Evolutionary conservation across 2,329 filamentous ascomycete genomes (phyloP), one percentile per base, ranked within the genome.

Genomic region (Talaromyces sp.): DNA sequence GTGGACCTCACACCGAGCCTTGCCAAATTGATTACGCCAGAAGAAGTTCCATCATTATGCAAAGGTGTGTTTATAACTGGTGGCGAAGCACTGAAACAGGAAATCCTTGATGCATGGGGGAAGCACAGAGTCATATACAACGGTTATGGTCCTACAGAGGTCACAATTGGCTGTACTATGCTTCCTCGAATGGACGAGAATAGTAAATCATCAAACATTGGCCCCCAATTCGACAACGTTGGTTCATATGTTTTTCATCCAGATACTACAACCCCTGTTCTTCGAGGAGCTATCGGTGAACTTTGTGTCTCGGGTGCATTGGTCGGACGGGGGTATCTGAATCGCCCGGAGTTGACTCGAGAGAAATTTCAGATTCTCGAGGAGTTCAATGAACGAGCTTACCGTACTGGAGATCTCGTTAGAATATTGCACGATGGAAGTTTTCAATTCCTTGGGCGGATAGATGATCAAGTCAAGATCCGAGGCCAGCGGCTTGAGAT

Each of bases 151-250:
- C 93, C 93, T 1, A 97, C 93, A 0, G 93, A 97, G 73, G 90
- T 91, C 0, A 97, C 93, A 0, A 97, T 97, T 65, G 93, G 93
- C 5, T 90, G 93, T 39, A 96, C 93, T 0, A 96, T 95, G 83
- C 93, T 89, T 67, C 88, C 88, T n/a, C 84, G 90, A 36, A 91
- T 96, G 8, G 90, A 91, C 0, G 75, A 79, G 22, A 90, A 89
- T 65, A 92, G 91, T 0, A 89, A 92, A 32, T 86, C 93, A 0
- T 90, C 91, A 11, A 97, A 97, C 68, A 97, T 97, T 66, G 93
- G 93, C 0, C 83, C 82, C 28, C 90, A 92, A 65, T 97, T 96
- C 66, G 85, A 88, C 66, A 97, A 97, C 65, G 93, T 96, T 0
- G 92, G 92, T 0, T 88, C 89, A 0, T 93, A 88, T 66, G 89